Evolutionary conservation across 2,329 filamentous ascomycete species (phyloP), one percentile per base, ranked within the genome.

Genomic region (Trichoderma guizhouense): DNA sequence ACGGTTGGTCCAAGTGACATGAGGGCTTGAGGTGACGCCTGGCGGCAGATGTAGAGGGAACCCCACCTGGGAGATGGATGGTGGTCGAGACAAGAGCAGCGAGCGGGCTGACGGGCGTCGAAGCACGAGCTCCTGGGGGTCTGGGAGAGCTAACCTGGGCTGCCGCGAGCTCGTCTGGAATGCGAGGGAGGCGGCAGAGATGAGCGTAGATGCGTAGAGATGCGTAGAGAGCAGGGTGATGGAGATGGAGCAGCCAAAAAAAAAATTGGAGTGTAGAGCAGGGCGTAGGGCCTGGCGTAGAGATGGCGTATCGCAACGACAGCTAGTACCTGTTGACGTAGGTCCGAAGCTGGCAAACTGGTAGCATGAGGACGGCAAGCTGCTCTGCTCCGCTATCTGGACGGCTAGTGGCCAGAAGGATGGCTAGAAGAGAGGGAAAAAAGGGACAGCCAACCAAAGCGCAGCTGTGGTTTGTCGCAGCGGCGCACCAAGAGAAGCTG

Each of bases 31-130:
- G 63, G 69, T 69, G 72, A 73, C 60, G 71, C 67, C 67, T 71
- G 66, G 72, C 71, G 62, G 64, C 61, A 64, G 77, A 77, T 74
- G 79, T 75, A 78, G 75, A 66, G 67, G 28, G 74, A 72, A 69
- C 77, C 78, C 78, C 77, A 80, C 78, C 75, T 77, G 74, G 76
- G 74, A 28, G 66, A 69, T 69, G 66, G 66, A 69, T 78, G 78
- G 76, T 74, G 78, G 78, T 74, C 75, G 76, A 79, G 76, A 77
- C 78, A 79, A 76, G 66, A 62, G 60, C 67, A 53, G 72, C 72
- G 73, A 53, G 72, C 72, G 73, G 71, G 61, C 47, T 70, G 60
- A 55, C 51, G 66, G 62, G 61, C 61, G 66, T 69, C 63, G 64
- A 67, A 69, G 71, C 71, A 70, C 71, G 53, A 66, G 66, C 60